A percentile compares a stretch with the other conserved stretches of the same genome.
phyloP scores from a whole-genome alignment of 345 rosid genomes.

The Dimocarpus longan region DNA sequence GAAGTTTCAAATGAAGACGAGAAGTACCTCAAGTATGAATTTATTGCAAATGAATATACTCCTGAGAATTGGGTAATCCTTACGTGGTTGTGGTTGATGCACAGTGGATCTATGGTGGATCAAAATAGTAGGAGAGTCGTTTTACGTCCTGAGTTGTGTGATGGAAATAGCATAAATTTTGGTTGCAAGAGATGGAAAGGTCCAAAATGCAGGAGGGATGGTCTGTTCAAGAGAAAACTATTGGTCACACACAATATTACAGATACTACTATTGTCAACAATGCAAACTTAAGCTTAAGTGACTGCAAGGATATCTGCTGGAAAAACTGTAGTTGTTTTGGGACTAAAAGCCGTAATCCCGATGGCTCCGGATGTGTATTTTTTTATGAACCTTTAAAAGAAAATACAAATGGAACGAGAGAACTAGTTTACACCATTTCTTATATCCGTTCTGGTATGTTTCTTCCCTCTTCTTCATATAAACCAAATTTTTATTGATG shows the following conservation, averaged over 20 bases:
- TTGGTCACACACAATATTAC: too few species aligned
- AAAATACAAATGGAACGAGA: too few species aligned
- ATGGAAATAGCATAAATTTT: neutral
- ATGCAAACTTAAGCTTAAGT: neutral
- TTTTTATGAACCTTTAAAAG: too few species aligned
- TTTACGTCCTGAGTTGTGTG: neutral
- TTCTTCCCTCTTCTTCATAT: too few species aligned
- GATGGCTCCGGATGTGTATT: too few species aligned
- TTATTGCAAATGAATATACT: neutral
- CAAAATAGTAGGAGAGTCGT: neutral
- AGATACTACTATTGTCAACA: neutral
- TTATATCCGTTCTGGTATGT: too few species aligned
- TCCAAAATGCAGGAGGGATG: neutral
- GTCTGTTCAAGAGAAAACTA: neutral
- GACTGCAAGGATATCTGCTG: slow-evolving; percentile 11
- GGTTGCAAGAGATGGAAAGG: slow-evolving; percentile 6
- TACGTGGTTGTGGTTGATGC: neutral
- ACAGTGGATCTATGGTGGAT: neutral
- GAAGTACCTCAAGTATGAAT: neutral
- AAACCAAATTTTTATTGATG: too few species aligned
- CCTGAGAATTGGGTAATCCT: neutral
- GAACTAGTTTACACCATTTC: too few species aligned
- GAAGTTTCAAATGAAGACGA: neutral
- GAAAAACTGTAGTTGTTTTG: neutral
- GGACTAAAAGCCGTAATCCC: neutral